These are phyloP conservation scores for Penicillium longicatenatum DNA, from an alignment of 495 filamentous ascomycete species.

Conservation along the genomic window DNA sequence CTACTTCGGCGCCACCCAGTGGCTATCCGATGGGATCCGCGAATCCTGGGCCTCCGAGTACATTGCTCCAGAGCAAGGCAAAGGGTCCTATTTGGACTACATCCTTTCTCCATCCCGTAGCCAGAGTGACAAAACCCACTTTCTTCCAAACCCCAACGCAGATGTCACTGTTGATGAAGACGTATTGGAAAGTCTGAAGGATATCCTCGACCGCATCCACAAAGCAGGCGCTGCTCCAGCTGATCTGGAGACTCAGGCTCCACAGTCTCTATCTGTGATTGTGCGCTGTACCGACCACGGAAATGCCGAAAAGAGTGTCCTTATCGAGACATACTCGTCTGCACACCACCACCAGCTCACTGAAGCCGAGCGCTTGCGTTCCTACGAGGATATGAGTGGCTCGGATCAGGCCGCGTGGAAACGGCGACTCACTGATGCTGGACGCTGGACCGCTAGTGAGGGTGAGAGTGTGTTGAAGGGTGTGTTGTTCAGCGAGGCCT, in stretches of 20 bases:
- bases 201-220: slow-evolving; percentile 31
- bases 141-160: neutral
- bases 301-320: slow-evolving; percentile 22
- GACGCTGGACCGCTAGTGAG: slow-evolving; percentile 71
- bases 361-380: slow-evolving; percentile 41
- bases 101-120: slow-evolving; percentile 6
- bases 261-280: slow-evolving; percentile 26
- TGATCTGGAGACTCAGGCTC: slow-evolving; percentile 20
- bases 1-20: slow-evolving; percentile 54
- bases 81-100: slow-evolving; percentile 25
- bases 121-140: neutral
- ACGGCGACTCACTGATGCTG: slow-evolving; percentile 63
- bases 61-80: slow-evolving; percentile 14
- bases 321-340: slow-evolving; percentile 25
- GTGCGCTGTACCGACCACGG: slow-evolving; percentile 28
- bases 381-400: slow-evolving; percentile 67
- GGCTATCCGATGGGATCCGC: slow-evolving; percentile 41
- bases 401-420: slow-evolving; percentile 69
- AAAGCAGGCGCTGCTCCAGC: slow-evolving; percentile 25
- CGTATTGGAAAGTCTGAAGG: slow-evolving; percentile 21
- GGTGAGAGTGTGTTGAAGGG: slow-evolving; percentile 73
- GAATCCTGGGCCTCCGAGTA: slow-evolving; percentile 27
- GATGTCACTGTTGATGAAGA: slow-evolving; percentile 1
- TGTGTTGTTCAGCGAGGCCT: slow-evolving; percentile 73
- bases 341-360: slow-evolving; percentile 10